Evolutionary conservation across 306 rosid species (phyloP), one percentile per base, ranked within the genome.

Genomic region (Carpinus viminea): DNA sequence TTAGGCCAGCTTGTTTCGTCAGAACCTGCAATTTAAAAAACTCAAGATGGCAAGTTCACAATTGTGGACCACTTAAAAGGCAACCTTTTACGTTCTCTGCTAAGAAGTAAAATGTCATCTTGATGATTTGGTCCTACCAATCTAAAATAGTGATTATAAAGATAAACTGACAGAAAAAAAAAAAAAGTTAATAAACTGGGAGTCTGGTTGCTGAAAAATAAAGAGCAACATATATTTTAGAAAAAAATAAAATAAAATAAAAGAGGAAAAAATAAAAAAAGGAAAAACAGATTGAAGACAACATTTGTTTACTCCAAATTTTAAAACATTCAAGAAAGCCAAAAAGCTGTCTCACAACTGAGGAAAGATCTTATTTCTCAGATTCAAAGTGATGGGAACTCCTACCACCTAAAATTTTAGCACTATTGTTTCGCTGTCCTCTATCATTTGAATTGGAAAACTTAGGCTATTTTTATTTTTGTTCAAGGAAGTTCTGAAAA

Each of bases 1-100:
- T 88, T 73, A 95, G 89, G 76, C 97, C 93, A 72, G 91, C 95
- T 88, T 92, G 98, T 87, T 92, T 92, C 51, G 75, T 75, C 80
- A 95, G 98, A 76, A 95, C 96, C 98, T 95, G 83, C 71, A 80
- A 68, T 77, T 79, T 76, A 76, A 31, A 46, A 68, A 84, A 84
- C 31, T 66, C 38, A 56, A 50, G 73, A 70, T 68, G 56, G 75
- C 78, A 65, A 89, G 57, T 21, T 79, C 31, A 73, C 45, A 76
- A 34, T 20, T 38, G 50, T 65, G 69, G 34, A 80, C 43, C 50
- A 62, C 20, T 88, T 52, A 41, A 38, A 78, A 64, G 50, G 51
- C 21, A 34, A 62, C 53, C 54, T 60, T 74, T 41, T 41, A 41
- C 8, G 8, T 41, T 41, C 8, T 41, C 8, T 34, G 70, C 12